A percentile compares a stretch with the other conserved stretches of the same genome.
These are phyloP conservation scores for Gnomoniopsis sp. DNA, from an alignment of 2,329 filamentous ascomycete genomes.

Conservation along the genomic window DNA sequence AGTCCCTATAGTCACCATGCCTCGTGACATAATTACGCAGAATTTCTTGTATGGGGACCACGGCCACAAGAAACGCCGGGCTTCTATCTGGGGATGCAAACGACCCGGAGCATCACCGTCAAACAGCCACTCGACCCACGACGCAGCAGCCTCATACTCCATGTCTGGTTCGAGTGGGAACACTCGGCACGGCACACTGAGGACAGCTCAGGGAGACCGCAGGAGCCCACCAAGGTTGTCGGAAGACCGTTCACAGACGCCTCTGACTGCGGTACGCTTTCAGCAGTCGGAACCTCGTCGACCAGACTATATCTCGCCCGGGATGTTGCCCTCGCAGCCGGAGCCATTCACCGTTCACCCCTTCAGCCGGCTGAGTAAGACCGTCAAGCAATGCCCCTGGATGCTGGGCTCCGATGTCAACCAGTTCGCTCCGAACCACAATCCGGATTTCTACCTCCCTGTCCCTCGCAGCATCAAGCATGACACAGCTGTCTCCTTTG, in stretches of 20 bases:
- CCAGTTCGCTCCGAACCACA: neutral
- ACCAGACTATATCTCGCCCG: neutral
- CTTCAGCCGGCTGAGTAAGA: slow-evolving; percentile 4
- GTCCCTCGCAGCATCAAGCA: slow-evolving; percentile 13
- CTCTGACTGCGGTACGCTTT: neutral
- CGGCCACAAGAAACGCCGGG: neutral
- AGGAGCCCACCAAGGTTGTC: neutral
- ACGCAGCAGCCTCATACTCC: too few species aligned
- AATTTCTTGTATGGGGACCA: slow-evolving; percentile 1
- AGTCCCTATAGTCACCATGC: neutral
- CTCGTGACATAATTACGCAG: neutral
- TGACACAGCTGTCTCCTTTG: slow-evolving; percentile 14
- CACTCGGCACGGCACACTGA: too few species aligned
- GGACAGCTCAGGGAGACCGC: too few species aligned
- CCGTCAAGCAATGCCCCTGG: slow-evolving; percentile 14
- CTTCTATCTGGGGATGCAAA: slow-evolving; percentile 9
- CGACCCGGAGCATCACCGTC: neutral
- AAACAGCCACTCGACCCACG: neutral
- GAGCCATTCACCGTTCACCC: slow-evolving; percentile 1
- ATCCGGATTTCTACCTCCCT: slow-evolving; percentile 1
- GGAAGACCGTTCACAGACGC: neutral
- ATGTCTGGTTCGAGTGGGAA: too few species aligned
- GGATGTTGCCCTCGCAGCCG: neutral
- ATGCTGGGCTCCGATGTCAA: neutral
- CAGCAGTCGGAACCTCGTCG: neutral